Evolutionary conservation across 495 filamentous ascomycete genomes (phyloP).

Genomic region (Penicillium dipodomyicola): DNA sequence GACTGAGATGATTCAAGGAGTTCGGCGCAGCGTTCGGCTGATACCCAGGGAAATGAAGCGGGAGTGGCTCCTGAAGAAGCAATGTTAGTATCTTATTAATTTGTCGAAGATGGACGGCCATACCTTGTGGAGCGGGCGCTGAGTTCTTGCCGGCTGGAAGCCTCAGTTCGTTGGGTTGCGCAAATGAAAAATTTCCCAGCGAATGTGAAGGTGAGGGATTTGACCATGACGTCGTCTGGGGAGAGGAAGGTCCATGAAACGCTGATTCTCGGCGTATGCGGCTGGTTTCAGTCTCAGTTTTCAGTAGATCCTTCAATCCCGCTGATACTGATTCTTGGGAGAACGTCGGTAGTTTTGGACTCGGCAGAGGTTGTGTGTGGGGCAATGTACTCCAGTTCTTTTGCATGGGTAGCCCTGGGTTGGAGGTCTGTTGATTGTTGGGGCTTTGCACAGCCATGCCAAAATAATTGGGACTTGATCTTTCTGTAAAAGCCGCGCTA

Average conservation of each 20-base stretch:
- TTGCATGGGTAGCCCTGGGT: constrained; percentile 51
- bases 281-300: constrained; percentile 26
- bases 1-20: constrained; percentile 57
- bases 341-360: constrained; percentile 65
- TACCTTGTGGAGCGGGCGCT: constrained; percentile 14
- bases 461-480: constrained; percentile 79
- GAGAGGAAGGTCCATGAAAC: constrained; percentile 19
- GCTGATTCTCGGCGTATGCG: constrained; percentile 24
- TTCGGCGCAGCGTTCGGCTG: constrained; percentile 61
- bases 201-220: neutral
- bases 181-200: constrained; percentile 6
- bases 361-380: constrained; percentile 61
- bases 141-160: neutral
- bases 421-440: constrained; percentile 60
- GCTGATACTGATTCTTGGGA: constrained; percentile 77
- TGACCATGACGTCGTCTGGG: constrained; percentile 12
- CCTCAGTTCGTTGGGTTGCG: neutral
- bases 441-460: constrained; percentile 63
- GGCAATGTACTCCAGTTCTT: constrained; percentile 72
- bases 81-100: constrained; percentile 4
- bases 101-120: neutral
- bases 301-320: constrained; percentile 59
- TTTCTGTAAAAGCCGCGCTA: constrained; percentile 40
- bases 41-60: constrained; percentile 49
- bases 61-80: neutral